Conservation (phyloP, 192 early-diverging fungal species). For the Chytriomyces hyalinus region DNA sequence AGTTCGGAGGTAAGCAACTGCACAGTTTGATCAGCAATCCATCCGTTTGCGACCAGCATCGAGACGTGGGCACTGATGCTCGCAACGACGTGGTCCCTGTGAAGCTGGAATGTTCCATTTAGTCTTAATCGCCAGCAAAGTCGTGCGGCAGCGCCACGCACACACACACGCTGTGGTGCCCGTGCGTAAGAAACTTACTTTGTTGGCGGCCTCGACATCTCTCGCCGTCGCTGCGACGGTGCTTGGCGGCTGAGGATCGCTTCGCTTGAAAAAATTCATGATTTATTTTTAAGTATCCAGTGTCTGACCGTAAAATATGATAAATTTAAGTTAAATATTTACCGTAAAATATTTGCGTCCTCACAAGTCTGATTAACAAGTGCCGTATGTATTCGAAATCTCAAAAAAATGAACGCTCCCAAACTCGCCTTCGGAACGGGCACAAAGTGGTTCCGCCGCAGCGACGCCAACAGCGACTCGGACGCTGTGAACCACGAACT, state of each 20-base stretch:
- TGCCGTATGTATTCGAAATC: neutral
- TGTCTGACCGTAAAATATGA: no score
- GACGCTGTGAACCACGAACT: conserved; percentile 29
- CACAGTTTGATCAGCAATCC: conserved; percentile 22
- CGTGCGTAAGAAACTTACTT: neutral
- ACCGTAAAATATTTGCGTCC: no score
- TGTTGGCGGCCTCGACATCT: conserved; percentile 17
- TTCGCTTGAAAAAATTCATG: conserved; percentile 15
- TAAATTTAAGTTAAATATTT: no score
- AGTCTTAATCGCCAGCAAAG: neutral
- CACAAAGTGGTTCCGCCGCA: conserved; percentile 37
- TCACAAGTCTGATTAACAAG: no score
- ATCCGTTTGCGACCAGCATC: conserved; percentile 8
- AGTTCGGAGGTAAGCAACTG: neutral
- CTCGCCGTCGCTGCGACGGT: neutral
- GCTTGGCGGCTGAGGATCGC: neutral
- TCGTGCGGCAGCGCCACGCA: neutral
- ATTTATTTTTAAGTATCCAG: neutral
- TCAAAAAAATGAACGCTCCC: conserved; percentile 11
- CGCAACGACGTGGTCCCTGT: conserved; percentile 9
- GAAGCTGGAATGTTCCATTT: neutral
- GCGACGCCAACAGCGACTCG: neutral
- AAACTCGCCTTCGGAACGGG: conserved; percentile 44
- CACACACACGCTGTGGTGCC: no score
- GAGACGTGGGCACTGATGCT: conserved; percentile 14